phyloP scores from a whole-genome alignment of 306 rosid genomes.

The Rosa multiflora region DNA sequence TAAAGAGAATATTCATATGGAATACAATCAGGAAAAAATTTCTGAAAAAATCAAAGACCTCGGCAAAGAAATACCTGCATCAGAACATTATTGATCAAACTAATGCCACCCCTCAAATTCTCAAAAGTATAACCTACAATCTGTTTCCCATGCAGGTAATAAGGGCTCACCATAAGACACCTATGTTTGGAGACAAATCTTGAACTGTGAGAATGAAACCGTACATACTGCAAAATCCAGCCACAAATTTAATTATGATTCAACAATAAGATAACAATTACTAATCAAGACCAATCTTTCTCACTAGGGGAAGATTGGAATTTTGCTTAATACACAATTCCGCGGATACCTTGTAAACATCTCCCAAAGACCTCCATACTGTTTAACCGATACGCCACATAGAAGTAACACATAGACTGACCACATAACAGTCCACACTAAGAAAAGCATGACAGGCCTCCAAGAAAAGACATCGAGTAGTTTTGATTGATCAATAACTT shows the following conservation, averaged over 20 bases:
- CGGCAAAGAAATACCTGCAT: constrained; percentile 95
- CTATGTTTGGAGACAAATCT: constrained; percentile 92
- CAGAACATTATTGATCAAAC: constrained; percentile 25
- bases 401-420: constrained; percentile 72
- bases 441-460: constrained; percentile 54
- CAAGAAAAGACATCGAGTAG: constrained; percentile 48
- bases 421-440: constrained; percentile 67
- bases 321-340: not conserved
- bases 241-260: constrained; percentile 17
- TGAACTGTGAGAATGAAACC: constrained; percentile 90
- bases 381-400: constrained; percentile 56
- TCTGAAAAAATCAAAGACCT: constrained; percentile 90
- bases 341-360: constrained; percentile 74
- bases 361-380: constrained; percentile 80
- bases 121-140: constrained; percentile 16
- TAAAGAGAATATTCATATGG: constrained; percentile 77
- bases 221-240: constrained; percentile 70
- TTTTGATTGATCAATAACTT: constrained; percentile 33
- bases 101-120: constrained; percentile 11
- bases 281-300: not conserved
- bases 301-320: not conserved
- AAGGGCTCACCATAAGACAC: constrained; percentile 79
- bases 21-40: constrained; percentile 84
- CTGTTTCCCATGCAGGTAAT: constrained; percentile 5
- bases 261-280: not conserved